A percentile compares a stretch with the other conserved stretches of the same genome.
Conservation (phyloP, 768 basidiomycete species). For the Panaeolus cyanescens region DNA sequence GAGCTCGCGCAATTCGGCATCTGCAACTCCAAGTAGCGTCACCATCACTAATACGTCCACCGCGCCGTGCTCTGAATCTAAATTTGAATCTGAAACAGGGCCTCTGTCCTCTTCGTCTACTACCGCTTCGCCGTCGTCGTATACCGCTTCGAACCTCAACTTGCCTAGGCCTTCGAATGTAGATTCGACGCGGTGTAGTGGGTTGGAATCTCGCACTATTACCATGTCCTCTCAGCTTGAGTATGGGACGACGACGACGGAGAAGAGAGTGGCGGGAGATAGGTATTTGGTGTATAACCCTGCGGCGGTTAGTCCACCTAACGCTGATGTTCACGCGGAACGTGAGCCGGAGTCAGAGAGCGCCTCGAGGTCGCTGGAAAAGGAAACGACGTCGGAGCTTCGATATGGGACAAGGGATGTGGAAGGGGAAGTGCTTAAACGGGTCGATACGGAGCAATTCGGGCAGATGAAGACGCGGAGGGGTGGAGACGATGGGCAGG, state of each 20-base stretch:
- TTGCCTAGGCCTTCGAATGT: background rate
- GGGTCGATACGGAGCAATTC: background rate
- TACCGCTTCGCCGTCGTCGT: background rate
- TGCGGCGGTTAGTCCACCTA: background rate
- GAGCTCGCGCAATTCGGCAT: background rate
- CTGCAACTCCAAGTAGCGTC: background rate
- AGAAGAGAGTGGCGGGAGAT: background rate
- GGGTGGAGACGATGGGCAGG: background rate
- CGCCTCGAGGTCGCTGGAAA: background rate
- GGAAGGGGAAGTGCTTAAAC: background rate
- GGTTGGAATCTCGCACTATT: background rate
- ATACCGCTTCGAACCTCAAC: background rate
- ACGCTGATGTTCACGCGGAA: background rate
- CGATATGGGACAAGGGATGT: background rate
- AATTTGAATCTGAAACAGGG: background rate
- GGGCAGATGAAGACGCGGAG: background rate
- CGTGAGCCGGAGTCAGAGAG: background rate
- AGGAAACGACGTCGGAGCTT: background rate
- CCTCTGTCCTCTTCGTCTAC: background rate
- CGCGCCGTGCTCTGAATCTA: constrained; percentile 3
- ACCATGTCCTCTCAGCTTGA: background rate
- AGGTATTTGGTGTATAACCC: background rate
- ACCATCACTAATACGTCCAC: constrained; percentile 12
- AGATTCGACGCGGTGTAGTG: background rate
- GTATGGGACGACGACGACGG: background rate